phyloP scores from a whole-genome alignment of 768 basidiomycete genomes.

The Boletus vinaceobasis region DNA sequence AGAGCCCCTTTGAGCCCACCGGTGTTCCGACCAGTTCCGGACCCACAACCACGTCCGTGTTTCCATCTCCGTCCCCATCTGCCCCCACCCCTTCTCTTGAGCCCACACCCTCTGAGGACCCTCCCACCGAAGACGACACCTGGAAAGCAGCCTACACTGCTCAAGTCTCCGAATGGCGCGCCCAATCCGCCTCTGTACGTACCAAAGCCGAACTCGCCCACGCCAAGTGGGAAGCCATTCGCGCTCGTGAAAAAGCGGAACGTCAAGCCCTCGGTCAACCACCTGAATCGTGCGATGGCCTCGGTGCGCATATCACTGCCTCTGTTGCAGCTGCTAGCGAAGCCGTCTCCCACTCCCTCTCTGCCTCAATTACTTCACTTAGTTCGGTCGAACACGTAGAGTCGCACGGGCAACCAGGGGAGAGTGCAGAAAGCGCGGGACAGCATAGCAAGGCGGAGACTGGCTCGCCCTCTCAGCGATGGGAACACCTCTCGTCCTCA shows the following conservation, averaged over 20 bases:
- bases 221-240: conserved; percentile 64
- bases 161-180: conserved; percentile 68
- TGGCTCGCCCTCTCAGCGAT: conserved; percentile 49
- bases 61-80: neutral
- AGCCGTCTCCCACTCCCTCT: conserved; percentile 16
- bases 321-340: conserved; percentile 18
- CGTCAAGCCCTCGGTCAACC: conserved; percentile 30
- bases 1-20: conserved; percentile 25
- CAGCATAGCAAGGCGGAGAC: conserved; percentile 13
- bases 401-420: conserved; percentile 30
- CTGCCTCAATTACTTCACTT: conserved; percentile 18
- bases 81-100: neutral
- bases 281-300: conserved; percentile 15
- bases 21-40: conserved; percentile 16
- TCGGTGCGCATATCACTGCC: conserved; percentile 29
- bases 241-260: conserved; percentile 45
- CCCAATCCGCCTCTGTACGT: conserved; percentile 66
- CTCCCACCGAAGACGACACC: conserved; percentile 34
- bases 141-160: conserved; percentile 72
- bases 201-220: conserved; percentile 74
- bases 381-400: conserved; percentile 14
- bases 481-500: conserved; percentile 69
- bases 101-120: neutral
- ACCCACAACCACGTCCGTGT: neutral
- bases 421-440: neutral